These are phyloP conservation scores for Acanthamoeba royreba DNA, from an alignment of 208 protist species.

Conservation along the genomic window DNA sequence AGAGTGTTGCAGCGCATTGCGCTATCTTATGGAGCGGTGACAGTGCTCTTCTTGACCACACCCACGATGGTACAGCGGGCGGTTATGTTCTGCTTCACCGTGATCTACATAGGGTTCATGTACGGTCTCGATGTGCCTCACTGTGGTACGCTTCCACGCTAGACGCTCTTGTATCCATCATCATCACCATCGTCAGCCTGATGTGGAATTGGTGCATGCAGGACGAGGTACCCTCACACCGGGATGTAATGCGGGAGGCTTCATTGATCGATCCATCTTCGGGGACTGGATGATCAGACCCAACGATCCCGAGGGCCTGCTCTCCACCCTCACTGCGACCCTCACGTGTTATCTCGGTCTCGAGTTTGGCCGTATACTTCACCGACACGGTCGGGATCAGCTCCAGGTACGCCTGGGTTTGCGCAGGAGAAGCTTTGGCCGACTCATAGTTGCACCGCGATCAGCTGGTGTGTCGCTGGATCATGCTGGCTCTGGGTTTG, in stretches of 20 bases:
- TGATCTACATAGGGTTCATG: background rate
- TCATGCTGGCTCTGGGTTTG: background rate
- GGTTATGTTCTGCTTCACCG: background rate
- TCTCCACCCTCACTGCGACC: background rate
- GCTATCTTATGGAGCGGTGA: background rate
- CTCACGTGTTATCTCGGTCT: background rate
- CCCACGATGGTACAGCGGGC: background rate
- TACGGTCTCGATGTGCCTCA: background rate
- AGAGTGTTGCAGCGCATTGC: background rate
- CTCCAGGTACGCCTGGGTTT: background rate
- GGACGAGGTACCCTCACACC: background rate
- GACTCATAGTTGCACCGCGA: too few relatives aligned
- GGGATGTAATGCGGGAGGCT: background rate
- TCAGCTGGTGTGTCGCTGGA: background rate
- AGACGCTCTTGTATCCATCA: too few relatives aligned
- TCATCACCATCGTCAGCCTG: too few relatives aligned
- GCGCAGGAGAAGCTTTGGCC: background rate
- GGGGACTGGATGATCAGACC: background rate
- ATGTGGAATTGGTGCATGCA: background rate
- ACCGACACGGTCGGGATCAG: background rate
- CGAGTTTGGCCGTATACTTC: background rate
- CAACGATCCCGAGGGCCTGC: background rate
- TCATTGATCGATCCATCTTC: background rate
- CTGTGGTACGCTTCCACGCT: background rate
- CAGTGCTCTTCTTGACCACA: background rate